Evolutionary conservation across 2,329 filamentous ascomycete species (phyloP).

Genomic region (Stachybotrys chartarum): DNA sequence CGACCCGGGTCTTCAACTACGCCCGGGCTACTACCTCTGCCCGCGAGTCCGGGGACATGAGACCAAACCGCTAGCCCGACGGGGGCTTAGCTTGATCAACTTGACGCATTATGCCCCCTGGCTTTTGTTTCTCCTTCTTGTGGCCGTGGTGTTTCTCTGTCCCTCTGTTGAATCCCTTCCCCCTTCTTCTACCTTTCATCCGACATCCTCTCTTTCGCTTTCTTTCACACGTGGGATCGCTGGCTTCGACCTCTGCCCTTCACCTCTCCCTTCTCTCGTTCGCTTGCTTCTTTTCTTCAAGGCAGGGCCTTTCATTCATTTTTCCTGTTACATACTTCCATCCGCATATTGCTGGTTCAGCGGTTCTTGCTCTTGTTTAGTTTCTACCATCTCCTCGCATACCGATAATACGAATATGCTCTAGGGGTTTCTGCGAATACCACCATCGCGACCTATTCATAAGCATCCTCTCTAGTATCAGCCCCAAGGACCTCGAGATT

Average conservation of each 20-base stretch:
- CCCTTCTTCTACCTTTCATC: background rate
- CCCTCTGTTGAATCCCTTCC: background rate
- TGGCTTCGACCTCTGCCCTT: background rate
- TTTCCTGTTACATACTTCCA: background rate
- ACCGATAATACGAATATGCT: background rate
- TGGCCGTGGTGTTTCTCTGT: background rate
- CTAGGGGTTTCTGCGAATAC: background rate
- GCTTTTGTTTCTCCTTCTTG: background rate
- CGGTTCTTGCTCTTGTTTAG: background rate
- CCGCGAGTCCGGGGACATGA: background rate
- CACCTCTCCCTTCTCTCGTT: background rate
- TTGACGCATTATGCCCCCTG: background rate
- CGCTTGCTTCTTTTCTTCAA: background rate
- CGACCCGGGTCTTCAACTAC: background rate
- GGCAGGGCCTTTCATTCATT: background rate
- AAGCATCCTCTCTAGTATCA: background rate
- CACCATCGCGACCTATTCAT: background rate
- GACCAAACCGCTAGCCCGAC: background rate
- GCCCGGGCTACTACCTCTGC: background rate
- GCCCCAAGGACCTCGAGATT: background rate
- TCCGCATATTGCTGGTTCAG: background rate
- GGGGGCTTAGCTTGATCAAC: background rate
- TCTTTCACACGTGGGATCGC: background rate
- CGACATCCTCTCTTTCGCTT: background rate
- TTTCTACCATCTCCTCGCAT: background rate